A percentile compares a stretch with the other conserved stretches of the same genome.
phyloP scores from a whole-genome alignment of 2,329 filamentous ascomycete species.

The Arthrobotrys musiformis region DNA sequence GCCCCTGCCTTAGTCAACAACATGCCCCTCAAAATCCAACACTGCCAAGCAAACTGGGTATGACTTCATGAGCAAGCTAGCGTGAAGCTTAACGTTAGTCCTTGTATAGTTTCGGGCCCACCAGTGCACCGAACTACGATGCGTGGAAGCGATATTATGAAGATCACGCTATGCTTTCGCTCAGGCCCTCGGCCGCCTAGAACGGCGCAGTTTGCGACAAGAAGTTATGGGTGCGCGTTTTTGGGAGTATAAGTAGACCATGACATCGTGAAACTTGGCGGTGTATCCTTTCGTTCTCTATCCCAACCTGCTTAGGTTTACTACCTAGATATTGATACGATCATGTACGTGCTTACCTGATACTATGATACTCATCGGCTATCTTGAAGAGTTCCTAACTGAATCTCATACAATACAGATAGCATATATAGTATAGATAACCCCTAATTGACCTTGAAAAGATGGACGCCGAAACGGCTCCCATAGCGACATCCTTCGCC shows the following conservation, averaged over 20 bases:
- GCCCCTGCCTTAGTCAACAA: not conserved
- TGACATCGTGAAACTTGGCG: not conserved
- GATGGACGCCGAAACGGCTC: not conserved
- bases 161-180: not conserved
- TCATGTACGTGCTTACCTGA: not conserved
- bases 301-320: not conserved
- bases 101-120: slow-evolving; percentile 6
- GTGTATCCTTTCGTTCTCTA: not conserved
- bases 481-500: slow-evolving; percentile 1
- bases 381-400: too few relatives aligned
- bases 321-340: not conserved
- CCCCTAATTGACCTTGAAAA: not conserved
- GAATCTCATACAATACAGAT: too few relatives aligned
- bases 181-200: not conserved
- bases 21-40: not conserved
- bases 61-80: not conserved
- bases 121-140: too few relatives aligned
- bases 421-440: too few relatives aligned
- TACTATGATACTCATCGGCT: not conserved
- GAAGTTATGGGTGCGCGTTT: not conserved
- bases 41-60: not conserved
- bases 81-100: slow-evolving; percentile 10
- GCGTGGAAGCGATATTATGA: too few relatives aligned
- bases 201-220: not conserved
- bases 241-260: not conserved